A percentile compares a stretch with the other conserved stretches of the same genome.
Conservation (phyloP, 2,329 filamentous ascomycete genomes). For the Didymella segeticola region DNA sequence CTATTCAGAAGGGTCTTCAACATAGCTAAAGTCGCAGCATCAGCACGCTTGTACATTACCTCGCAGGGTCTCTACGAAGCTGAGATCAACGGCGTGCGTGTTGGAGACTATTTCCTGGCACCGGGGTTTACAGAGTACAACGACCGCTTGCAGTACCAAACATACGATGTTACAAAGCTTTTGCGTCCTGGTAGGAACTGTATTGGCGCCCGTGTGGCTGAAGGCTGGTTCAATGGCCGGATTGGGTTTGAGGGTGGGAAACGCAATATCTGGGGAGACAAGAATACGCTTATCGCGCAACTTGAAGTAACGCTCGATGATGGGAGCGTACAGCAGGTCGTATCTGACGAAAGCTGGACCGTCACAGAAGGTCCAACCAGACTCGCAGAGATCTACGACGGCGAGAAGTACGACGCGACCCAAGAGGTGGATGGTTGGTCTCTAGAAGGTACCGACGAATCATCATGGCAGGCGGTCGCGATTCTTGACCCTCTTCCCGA, state of each 20-base stretch:
- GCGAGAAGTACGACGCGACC: slow-evolving; percentile 58
- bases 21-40: neutral
- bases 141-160: neutral
- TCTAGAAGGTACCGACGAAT: neutral
- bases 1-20: neutral
- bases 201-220: neutral
- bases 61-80: neutral
- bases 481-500: neutral
- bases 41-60: neutral
- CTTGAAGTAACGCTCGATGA: neutral
- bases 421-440: slow-evolving; percentile 35
- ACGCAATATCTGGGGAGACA: slow-evolving; percentile 5
- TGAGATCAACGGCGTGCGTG: neutral
- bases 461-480: neutral
- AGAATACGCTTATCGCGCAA: neutral
- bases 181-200: neutral
- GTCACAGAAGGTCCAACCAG: neutral
- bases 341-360: neutral
- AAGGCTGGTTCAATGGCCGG: slow-evolving; percentile 1
- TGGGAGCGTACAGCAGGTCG: neutral
- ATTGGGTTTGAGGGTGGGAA: neutral
- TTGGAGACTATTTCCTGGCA: slow-evolving; percentile 2
- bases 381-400: slow-evolving; percentile 58
- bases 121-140: neutral
- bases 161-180: neutral